Percentiles rank a stretch among this genome's conserved stretches.
Conservation (phyloP, 192 early-diverging fungal species). For the Coemansia sp. region DNA sequence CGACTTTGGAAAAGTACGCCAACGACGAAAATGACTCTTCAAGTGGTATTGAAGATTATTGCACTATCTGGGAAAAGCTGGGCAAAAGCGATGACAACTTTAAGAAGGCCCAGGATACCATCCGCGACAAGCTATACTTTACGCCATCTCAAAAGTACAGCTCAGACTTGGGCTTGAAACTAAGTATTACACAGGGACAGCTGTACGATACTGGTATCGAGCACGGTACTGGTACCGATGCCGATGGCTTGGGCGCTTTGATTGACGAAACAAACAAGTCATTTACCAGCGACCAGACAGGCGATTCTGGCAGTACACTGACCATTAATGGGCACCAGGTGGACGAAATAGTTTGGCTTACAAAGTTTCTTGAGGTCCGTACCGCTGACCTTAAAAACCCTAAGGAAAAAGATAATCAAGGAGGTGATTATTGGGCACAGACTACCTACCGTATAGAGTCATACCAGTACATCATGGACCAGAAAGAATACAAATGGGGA, state of each 20-base stretch:
- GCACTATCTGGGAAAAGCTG: conserved; percentile 41
- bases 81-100: conserved; percentile 33
- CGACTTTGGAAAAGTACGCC: conserved; percentile 15
- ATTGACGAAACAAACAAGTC: conserved; percentile 20
- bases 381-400: conserved; percentile 44
- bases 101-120: conserved; percentile 26
- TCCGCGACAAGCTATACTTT: conserved; percentile 31
- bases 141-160: conserved; percentile 18
- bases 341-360: conserved; percentile 50
- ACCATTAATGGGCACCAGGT: conserved; percentile 33
- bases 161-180: conserved; percentile 19
- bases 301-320: conserved; percentile 37
- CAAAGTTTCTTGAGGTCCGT: conserved; percentile 50
- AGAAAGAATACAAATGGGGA: conserved; percentile 26
- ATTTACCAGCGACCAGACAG: conserved; percentile 21
- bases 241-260: conserved; percentile 40
- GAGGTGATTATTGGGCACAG: conserved; percentile 44
- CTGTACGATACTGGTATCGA: conserved; percentile 58
- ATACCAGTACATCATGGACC: conserved; percentile 38
- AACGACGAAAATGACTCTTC: conserved; percentile 11
- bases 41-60: conserved; percentile 40
- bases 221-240: conserved; percentile 38
- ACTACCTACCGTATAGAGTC: conserved; percentile 50
- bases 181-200: conserved; percentile 44
- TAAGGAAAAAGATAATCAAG: conserved; percentile 29